A percentile compares a stretch with the other conserved stretches of the same genome.
These are phyloP conservation scores for Penicillium glabrum DNA, from an alignment of 2,329 filamentous ascomycete genomes.

Conservation along the genomic window DNA sequence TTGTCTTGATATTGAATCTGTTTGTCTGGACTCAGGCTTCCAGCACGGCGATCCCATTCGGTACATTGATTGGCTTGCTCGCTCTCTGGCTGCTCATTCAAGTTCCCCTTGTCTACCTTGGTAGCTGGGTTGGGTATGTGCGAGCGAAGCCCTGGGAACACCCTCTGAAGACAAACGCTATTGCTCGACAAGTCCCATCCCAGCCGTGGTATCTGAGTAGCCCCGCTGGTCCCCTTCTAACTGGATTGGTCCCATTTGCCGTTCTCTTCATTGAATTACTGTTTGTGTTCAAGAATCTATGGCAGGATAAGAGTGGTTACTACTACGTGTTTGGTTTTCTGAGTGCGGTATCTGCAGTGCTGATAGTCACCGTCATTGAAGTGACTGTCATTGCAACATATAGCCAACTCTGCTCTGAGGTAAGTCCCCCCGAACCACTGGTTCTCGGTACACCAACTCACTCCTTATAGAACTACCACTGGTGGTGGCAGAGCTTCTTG, in stretches of 20 bases:
- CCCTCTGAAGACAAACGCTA: slow-evolving; percentile 72
- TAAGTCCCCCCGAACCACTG: slow-evolving; percentile 29
- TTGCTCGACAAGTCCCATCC: slow-evolving; percentile 71
- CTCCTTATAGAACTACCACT: slow-evolving; percentile 67
- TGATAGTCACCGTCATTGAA: slow-evolving; percentile 76
- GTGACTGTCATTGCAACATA: slow-evolving; percentile 83
- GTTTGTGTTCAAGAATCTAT: slow-evolving; percentile 82
- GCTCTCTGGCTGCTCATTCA: slow-evolving; percentile 83
- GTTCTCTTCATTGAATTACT: slow-evolving; percentile 86
- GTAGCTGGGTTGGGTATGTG: slow-evolving; percentile 74
- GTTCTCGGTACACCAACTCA: neutral
- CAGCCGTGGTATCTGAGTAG: slow-evolving; percentile 74
- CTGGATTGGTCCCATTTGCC: slow-evolving; percentile 78
- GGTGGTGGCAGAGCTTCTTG: slow-evolving; percentile 90
- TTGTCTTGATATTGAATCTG: slow-evolving; percentile 78
- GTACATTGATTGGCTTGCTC: slow-evolving; percentile 70
- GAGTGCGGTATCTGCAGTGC: slow-evolving; percentile 68
- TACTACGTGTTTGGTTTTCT: slow-evolving; percentile 92
- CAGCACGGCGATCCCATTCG: slow-evolving; percentile 81
- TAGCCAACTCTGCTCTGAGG: slow-evolving; percentile 75
- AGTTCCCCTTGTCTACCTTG: slow-evolving; percentile 77
- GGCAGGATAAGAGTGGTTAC: slow-evolving; percentile 88
- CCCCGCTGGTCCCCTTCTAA: slow-evolving; percentile 64
- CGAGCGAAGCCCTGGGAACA: slow-evolving; percentile 71
- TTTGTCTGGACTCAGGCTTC: slow-evolving; percentile 91